These are phyloP conservation scores for Quercus suber DNA, from an alignment of 306 rosid species.

Conservation along the genomic window DNA sequence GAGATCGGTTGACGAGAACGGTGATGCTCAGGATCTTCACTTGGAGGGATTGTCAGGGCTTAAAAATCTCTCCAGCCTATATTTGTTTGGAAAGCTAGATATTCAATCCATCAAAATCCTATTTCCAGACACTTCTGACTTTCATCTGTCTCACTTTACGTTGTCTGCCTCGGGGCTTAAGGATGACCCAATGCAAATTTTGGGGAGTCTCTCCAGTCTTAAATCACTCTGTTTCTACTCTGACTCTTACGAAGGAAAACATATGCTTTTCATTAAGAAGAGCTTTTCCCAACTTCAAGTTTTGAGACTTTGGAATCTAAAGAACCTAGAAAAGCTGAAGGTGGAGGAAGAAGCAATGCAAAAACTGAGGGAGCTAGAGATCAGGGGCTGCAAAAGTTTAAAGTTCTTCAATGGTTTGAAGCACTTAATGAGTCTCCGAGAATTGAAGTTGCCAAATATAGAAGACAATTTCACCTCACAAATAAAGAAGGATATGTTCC, in stretches of 20 bases:
- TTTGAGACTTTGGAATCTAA: slow-evolving; percentile 31
- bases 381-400: slow-evolving; percentile 7
- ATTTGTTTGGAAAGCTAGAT: slow-evolving; percentile 19
- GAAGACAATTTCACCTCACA: no score
- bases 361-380: slow-evolving; percentile 27
- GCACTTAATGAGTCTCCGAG: slow-evolving; percentile 8
- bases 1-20: slow-evolving; percentile 23
- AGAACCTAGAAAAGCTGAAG: neutral
- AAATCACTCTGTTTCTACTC: no score
- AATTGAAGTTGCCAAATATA: neutral
- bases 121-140: neutral
- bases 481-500: neutral
- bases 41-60: slow-evolving; percentile 8
- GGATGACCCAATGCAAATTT: no score
- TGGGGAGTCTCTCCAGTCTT: no score
- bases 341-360: no score
- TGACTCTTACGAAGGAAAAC: no score
- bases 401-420: slow-evolving; percentile 5
- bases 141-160: no score
- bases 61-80: slow-evolving; percentile 23
- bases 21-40: neutral
- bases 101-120: neutral
- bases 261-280: no score
- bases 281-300: slow-evolving; percentile 31
- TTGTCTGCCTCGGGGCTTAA: no score